Percentiles rank a stretch among this genome's conserved stretches.
These are phyloP conservation scores for Neurospora sp. DNA, from an alignment of 495 filamentous ascomycete genomes.

Conservation along the genomic window DNA sequence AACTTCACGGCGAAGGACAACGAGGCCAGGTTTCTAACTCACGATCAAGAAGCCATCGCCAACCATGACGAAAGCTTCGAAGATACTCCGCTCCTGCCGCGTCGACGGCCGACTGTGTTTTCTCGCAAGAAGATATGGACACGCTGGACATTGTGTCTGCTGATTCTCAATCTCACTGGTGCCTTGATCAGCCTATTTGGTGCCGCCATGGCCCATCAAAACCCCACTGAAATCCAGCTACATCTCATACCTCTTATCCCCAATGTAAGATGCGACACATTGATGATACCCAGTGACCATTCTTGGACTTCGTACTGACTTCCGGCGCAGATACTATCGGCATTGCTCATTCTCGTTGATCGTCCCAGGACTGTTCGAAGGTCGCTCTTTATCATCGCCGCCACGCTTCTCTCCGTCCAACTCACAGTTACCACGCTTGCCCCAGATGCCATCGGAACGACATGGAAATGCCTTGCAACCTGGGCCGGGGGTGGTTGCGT, in stretches of 20 bases:
- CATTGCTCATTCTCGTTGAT: conserved; percentile 16
- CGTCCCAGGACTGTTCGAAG: conserved; percentile 16
- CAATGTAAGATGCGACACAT: conserved; percentile 10
- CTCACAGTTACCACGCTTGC: conserved; percentile 7
- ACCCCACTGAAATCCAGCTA: conserved; percentile 1
- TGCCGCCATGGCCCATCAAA: conserved; percentile 6
- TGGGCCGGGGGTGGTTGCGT: conserved; percentile 8
- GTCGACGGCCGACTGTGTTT: not conserved
- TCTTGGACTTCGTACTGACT: not conserved
- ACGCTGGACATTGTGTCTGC: conserved; percentile 9
- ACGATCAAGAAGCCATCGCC: not conserved
- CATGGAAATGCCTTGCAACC: conserved; percentile 1
- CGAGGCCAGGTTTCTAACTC: not conserved
- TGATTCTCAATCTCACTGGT: conserved; percentile 6
- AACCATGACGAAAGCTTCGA: not conserved
- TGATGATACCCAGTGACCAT: not conserved
- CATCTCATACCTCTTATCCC: conserved; percentile 15
- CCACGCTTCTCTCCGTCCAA: conserved; percentile 7
- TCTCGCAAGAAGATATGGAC: conserved; percentile 9
- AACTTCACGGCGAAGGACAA: conserved; percentile 15
- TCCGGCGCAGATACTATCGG: conserved; percentile 10
- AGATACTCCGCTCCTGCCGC: not conserved
- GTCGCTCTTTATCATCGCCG: conserved; percentile 17
- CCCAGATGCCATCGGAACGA: not conserved
- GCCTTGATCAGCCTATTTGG: conserved; percentile 4